Conservation (phyloP, 1,284 basidiomycete genomes). For the Pseudozyma sp. region DNA sequence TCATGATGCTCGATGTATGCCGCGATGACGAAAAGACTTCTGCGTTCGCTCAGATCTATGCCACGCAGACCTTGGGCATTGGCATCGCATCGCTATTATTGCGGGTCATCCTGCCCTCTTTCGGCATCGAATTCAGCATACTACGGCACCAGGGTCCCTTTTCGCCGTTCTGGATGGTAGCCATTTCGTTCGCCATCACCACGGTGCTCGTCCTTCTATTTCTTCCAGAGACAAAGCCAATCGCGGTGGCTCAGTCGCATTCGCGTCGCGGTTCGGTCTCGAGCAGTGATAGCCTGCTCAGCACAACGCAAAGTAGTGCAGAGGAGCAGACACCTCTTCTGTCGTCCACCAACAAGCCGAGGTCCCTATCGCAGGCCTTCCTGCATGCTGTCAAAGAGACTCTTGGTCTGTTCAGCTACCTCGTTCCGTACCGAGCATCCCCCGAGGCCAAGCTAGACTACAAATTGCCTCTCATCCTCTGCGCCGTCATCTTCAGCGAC, state of each 20-base stretch:
- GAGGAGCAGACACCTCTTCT: neutral
- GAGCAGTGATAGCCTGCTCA: constrained; percentile 6
- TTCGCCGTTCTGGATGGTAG: constrained; percentile 33
- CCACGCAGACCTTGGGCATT: constrained; percentile 26
- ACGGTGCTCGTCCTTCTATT: constrained; percentile 4
- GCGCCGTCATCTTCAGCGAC: constrained; percentile 21
- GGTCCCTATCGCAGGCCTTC: neutral
- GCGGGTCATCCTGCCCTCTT: constrained; percentile 19
- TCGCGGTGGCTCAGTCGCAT: neutral
- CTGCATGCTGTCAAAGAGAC: constrained; percentile 8
- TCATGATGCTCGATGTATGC: constrained; percentile 37
- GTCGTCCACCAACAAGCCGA: neutral
- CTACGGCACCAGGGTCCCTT: constrained; percentile 34
- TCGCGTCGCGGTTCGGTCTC: constrained; percentile 18
- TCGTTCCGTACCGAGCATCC: constrained; percentile 27
- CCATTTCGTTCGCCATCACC: neutral
- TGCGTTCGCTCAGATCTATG: constrained; percentile 15
- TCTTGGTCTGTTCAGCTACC: constrained; percentile 24
- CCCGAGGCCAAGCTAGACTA: constrained; percentile 20
- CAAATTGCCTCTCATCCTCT: constrained; percentile 35
- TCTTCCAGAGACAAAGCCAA: constrained; percentile 26
- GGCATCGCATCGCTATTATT: constrained; percentile 14
- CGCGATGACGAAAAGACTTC: constrained; percentile 33
- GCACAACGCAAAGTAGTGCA: neutral
- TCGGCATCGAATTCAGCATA: constrained; percentile 35